phyloP scores from a whole-genome alignment of 1,284 basidiomycete genomes.

The Tranzscheliella williamsii region DNA sequence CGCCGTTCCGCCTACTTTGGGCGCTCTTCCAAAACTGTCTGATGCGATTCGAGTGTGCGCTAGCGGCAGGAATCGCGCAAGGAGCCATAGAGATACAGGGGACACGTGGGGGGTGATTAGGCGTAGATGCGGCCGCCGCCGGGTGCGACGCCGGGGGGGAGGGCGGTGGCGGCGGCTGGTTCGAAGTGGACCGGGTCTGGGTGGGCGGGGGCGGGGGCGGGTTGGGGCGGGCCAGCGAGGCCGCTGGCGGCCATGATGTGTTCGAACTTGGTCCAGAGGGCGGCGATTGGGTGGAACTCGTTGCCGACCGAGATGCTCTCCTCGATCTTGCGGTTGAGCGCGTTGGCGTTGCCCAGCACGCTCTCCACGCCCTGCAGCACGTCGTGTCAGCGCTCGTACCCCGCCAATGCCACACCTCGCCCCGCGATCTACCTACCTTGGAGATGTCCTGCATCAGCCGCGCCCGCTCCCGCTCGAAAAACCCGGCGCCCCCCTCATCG shows the following conservation, averaged over 20 bases:
- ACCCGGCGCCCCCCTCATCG: too few relatives aligned
- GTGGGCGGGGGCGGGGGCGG: neutral
- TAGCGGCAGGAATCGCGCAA: too few relatives aligned
- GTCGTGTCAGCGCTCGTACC: too few relatives aligned
- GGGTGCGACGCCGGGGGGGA: slow-evolving; percentile 34
- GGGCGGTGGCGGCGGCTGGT: neutral
- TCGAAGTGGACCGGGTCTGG: too few relatives aligned
- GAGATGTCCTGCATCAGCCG: slow-evolving; percentile 25
- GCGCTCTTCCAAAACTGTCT: too few relatives aligned
- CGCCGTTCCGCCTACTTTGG: too few relatives aligned
- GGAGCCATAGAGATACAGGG: too few relatives aligned
- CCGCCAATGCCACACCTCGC: too few relatives aligned
- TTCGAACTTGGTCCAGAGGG: slow-evolving; percentile 82
- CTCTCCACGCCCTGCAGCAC: slow-evolving; percentile 94
- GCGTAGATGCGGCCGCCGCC: slow-evolving; percentile 34
- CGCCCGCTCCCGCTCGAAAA: slow-evolving; percentile 17
- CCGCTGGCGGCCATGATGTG: slow-evolving; percentile 68
- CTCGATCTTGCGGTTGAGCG: slow-evolving; percentile 87
- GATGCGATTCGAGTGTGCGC: too few relatives aligned
- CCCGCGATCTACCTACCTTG: slow-evolving; percentile 9
- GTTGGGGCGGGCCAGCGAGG: slow-evolving; percentile 21
- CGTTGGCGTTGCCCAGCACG: slow-evolving; percentile 79
- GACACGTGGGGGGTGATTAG: neutral
- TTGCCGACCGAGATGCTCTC: slow-evolving; percentile 87
- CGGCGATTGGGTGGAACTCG: slow-evolving; percentile 86